Base-by-base conservation (phyloP, 257 asterid species). In the Solanum ossicruentum region DNA sequence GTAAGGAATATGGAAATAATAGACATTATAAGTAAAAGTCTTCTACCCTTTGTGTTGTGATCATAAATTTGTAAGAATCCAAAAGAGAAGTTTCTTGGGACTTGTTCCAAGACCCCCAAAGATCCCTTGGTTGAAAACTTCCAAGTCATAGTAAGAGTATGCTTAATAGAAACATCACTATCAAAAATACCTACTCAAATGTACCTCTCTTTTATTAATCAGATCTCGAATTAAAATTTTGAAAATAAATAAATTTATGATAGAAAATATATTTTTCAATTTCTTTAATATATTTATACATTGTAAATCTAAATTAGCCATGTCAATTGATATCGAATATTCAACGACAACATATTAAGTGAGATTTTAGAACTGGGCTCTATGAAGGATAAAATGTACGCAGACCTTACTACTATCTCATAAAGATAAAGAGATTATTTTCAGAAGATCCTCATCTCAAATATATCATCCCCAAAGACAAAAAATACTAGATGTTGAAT, bases 261-360 rank as follows among this genome's bases (percentile, higher is more conserved):
- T 23, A 23, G 10, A 63, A 26, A 26, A 0, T 7, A 16, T 36
- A 0, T 65, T 61, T 23, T 12, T 0, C 8, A 1, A 20, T 2
- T 5, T 8, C 4, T 65, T 65, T 0, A 13, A 13, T 26, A 12
- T 2, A 0, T 28, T 12, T 66, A 66, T 11, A 13, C 2, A 12
- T 1, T 12, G 2, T 28, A 28, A 66, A 13, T 67, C 0, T 32
- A 8, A 28, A 0, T 67, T 67, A 67, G 1, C 12, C 8, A 18
- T 0, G 0, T 0, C 1, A 32, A 0, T 16, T 0, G 3, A 16
- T 67, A 5, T 2, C 1, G 0, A 26, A 32, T 32, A 67, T 0
- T 32, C 36, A 32, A 32, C 3, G 3, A 32, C 0, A 32, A 32
- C 3, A 32, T 32, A 32, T 32, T 32, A 3, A 32, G 36, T 32